Evolutionary conservation across 768 basidiomycete genomes (phyloP).

Genomic region (Leccinum truebloodii): DNA sequence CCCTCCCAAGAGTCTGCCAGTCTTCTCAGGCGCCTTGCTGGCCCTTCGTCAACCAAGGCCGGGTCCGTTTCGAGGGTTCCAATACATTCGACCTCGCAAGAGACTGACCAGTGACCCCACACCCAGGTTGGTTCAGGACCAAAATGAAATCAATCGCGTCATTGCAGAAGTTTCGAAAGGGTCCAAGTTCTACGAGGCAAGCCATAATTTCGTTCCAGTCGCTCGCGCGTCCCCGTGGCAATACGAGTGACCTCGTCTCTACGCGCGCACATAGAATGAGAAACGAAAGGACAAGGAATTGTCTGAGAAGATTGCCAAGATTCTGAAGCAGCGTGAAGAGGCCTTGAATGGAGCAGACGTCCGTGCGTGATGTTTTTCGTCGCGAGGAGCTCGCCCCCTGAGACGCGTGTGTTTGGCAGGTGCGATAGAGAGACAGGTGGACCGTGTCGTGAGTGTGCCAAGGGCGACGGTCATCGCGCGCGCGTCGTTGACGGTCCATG

Average conservation of each 20-base stretch:
- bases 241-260: slow-evolving; percentile 3
- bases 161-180: slow-evolving; percentile 92
- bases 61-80: slow-evolving; percentile 51
- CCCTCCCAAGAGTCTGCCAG: slow-evolving; percentile 66
- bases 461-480: neutral
- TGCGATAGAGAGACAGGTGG: slow-evolving; percentile 64
- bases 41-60: slow-evolving; percentile 87
- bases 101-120: slow-evolving; percentile 20
- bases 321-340: slow-evolving; percentile 66
- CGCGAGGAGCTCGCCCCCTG: neutral
- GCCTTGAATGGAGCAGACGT: slow-evolving; percentile 56
- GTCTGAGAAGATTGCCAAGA: slow-evolving; percentile 70
- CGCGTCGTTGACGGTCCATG: neutral
- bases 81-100: neutral
- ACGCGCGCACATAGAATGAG: slow-evolving; percentile 60
- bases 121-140: slow-evolving; percentile 67
- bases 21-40: slow-evolving; percentile 78
- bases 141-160: slow-evolving; percentile 81
- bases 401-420: slow-evolving; percentile 32
- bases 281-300: slow-evolving; percentile 87
- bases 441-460: slow-evolving; percentile 60
- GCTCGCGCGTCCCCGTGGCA: neutral
- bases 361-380: slow-evolving; percentile 37
- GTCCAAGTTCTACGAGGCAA: slow-evolving; percentile 87
- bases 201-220: slow-evolving; percentile 13